Conservation (phyloP, 2,329 filamentous ascomycete species). For the Diaporthe vexans region DNA sequence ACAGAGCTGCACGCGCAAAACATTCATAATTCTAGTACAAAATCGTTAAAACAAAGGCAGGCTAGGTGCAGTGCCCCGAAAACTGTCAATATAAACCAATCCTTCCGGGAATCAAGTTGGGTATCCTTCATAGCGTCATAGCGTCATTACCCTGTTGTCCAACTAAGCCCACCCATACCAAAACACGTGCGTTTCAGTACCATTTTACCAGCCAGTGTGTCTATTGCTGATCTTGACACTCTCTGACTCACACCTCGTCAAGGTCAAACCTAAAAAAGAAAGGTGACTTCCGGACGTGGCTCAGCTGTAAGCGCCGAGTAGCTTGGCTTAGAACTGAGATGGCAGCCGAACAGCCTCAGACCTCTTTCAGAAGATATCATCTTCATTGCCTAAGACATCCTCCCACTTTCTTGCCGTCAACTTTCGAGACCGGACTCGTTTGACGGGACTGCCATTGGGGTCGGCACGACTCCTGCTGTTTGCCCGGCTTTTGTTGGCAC, state of each 20-base stretch:
- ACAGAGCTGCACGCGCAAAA: not conserved
- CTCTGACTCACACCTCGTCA: not conserved
- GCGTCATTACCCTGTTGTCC: not conserved
- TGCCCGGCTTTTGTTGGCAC: slow-evolving; percentile 45
- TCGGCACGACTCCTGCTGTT: slow-evolving; percentile 34
- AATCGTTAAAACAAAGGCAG: not conserved
- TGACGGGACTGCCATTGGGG: slow-evolving; percentile 59
- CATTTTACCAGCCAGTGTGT: slow-evolving; percentile 1
- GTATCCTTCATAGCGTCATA: slow-evolving; percentile 30
- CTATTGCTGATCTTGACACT: not conserved
- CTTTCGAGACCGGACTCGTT: slow-evolving; percentile 63
- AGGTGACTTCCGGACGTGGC: not conserved
- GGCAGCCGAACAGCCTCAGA: not conserved
- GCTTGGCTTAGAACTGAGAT: not conserved
- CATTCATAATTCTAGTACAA: slow-evolving; percentile 12
- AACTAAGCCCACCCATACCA: not conserved
- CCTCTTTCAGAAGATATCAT: slow-evolving; percentile 54
- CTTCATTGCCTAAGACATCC: slow-evolving; percentile 50
- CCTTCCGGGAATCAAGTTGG: slow-evolving; percentile 1
- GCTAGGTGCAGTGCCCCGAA: not conserved
- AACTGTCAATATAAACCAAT: not conserved
- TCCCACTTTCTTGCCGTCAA: slow-evolving; percentile 65
- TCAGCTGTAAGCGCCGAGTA: not conserved
- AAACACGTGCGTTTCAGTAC: not conserved
- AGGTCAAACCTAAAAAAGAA: not conserved